Base-by-base conservation (phyloP, 2,329 filamentous ascomycete species). In the Erysiphe pulchra region DNA sequence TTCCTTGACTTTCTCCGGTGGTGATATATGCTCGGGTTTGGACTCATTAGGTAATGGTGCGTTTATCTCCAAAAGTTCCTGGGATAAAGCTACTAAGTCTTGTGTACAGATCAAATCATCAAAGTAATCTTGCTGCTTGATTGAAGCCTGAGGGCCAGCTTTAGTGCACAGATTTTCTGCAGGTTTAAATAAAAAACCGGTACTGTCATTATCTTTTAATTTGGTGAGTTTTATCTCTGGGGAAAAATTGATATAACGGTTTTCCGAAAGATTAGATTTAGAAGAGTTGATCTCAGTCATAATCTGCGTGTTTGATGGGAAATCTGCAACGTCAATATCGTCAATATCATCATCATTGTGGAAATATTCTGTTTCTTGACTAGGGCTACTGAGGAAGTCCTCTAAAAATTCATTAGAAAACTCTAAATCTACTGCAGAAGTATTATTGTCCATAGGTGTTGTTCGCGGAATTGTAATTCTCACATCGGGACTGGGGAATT, bases 331-430 rank as follows among this genome's bases (percentile, higher is more conserved):
- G 31, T 54, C 49, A 49, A 51, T 37, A 40, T 67, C 62, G 31
- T 66, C 64, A 2, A 61, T 54, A 2, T 24, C 20, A 24, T 24
- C 20, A 24, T 24, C 20, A 75, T 56, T 53, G 34, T 13, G 14
- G n/a, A 45, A 16, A 18, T 44, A 47, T 40, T 64, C 61, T 7
- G 63, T 61, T 53, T 72, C 67, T 52, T 76, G 71, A 0, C 69
- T 71, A 0, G 68, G 62, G n/a, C 64, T 68, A 0, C 69, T 69
- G 40, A 73, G 68, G 49, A 73, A 65, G 46, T 71, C 68, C 36
- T 71, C 68, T 8, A 68, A 52, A 48, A 70, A 62, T 37, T 55
- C 53, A 30, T 63, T 57, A 9, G 73, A 57, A n/a, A 73, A 71
- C 9, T 64, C 59, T 48, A 73, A 70, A 0, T 70, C 73, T 50